Percentiles rank a stretch among this genome's conserved stretches.
Conservation (phyloP, 176 grass and related monocot genomes). For the Oropetium thomaeum region DNA sequence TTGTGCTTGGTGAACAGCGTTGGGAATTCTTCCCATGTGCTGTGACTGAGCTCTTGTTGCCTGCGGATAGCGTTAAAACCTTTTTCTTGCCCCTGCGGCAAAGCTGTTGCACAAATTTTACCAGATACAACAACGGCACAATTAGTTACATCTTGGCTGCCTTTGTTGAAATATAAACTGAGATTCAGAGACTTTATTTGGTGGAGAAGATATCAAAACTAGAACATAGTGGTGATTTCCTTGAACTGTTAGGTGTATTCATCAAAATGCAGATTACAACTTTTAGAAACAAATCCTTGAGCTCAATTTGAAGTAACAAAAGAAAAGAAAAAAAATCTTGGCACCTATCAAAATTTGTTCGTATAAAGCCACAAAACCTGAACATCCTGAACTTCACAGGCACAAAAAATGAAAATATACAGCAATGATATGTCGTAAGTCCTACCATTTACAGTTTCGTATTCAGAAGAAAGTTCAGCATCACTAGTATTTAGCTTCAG, state of each 20-base stretch:
- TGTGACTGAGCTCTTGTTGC: not conserved
- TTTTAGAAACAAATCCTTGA: not conserved
- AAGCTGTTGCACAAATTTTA: not conserved
- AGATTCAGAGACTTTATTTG: not conserved
- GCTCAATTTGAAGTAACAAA: not conserved
- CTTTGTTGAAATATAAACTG: not conserved
- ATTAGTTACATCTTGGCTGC: not conserved
- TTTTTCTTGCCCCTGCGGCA: not conserved
- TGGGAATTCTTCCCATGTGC: not conserved
- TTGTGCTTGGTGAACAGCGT: not conserved
- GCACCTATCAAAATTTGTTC: not conserved
- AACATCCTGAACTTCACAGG: not conserved
- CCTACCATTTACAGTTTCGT: conserved; percentile 4
- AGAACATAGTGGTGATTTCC: not conserved
- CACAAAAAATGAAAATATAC: not conserved
- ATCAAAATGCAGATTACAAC: not conserved
- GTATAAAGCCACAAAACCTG: not conserved
- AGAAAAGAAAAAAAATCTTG: not conserved
- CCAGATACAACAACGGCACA: not conserved
- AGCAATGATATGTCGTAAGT: not conserved
- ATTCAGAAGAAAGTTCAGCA: conserved; percentile 12
- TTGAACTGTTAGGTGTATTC: not conserved
- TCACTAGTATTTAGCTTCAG: conserved; percentile 7
- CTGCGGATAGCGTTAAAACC: not conserved
- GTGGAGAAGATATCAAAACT: not conserved